phyloP scores from a whole-genome alignment of 2,329 filamentous ascomycete genomes.

The Fusarium pseudocircinatum region DNA sequence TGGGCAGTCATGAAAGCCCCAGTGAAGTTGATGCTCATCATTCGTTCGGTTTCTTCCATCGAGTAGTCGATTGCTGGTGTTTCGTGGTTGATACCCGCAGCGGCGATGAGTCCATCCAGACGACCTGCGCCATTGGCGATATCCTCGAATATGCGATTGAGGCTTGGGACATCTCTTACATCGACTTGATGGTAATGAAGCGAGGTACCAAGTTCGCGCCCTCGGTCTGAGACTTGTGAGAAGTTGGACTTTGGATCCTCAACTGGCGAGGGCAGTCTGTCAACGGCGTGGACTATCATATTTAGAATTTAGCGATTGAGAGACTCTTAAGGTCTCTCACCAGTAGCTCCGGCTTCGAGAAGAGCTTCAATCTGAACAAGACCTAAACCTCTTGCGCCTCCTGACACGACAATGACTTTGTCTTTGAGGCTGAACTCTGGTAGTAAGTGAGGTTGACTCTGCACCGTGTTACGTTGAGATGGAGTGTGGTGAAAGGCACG shows the following conservation, averaged over 20 bases:
- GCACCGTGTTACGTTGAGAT: slow-evolving; percentile 26
- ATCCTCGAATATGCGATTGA: slow-evolving; percentile 73
- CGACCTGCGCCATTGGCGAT: slow-evolving; percentile 77
- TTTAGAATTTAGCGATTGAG: slow-evolving; percentile 7
- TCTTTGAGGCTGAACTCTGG: slow-evolving; percentile 80
- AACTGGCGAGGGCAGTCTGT: slow-evolving; percentile 66
- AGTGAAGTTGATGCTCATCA: slow-evolving; percentile 88
- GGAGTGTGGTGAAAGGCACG: slow-evolving; percentile 38
- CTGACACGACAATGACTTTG: slow-evolving; percentile 80
- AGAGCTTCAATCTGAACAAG: slow-evolving; percentile 82
- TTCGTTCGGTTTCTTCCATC: slow-evolving; percentile 77
- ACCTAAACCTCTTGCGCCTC: slow-evolving; percentile 80
- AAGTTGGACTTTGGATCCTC: slow-evolving; percentile 64
- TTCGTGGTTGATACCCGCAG: slow-evolving; percentile 81
- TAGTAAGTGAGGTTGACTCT: slow-evolving; percentile 51
- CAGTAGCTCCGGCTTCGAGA: slow-evolving; percentile 79
- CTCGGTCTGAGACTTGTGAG: slow-evolving; percentile 69
- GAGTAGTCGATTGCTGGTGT: slow-evolving; percentile 83
- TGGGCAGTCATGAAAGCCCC: slow-evolving; percentile 87
- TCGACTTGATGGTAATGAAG: slow-evolving; percentile 83
- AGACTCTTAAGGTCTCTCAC: slow-evolving; percentile 45
- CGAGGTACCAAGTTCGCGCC: slow-evolving; percentile 71
- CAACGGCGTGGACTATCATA: slow-evolving; percentile 71
- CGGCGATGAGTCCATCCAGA: slow-evolving; percentile 80
- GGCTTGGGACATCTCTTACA: slow-evolving; percentile 74